Evolutionary conservation across 2,329 filamentous ascomycete species (phyloP).

Genomic region (Arthrobotrys megalospora): DNA sequence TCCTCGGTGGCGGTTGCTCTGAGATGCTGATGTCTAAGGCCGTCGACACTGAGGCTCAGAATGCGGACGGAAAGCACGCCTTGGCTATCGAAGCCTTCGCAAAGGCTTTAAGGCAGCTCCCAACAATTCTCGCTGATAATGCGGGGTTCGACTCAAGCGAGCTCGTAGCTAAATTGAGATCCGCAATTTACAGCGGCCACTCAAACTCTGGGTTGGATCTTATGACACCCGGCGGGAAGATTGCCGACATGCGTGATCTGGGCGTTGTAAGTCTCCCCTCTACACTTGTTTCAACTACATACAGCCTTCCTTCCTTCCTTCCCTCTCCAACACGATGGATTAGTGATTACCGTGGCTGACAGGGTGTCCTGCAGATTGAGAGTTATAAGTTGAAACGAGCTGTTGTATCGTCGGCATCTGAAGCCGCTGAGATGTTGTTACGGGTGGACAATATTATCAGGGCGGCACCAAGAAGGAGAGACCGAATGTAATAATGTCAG

Average conservation of each 20-base stretch:
- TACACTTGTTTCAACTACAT: conserved; percentile 1
- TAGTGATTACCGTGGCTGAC: background rate
- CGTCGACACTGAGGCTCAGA: conserved; percentile 91
- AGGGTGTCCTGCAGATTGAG: conserved; percentile 74
- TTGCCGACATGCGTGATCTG: conserved; percentile 94
- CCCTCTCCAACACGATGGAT: background rate
- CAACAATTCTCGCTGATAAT: conserved; percentile 97
- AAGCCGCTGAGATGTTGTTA: conserved; percentile 95
- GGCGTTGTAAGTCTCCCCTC: conserved; percentile 74
- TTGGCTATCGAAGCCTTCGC: conserved; percentile 93
- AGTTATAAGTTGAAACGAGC: conserved; percentile 99
- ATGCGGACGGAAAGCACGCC: conserved; percentile 96
- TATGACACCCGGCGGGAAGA: conserved; percentile 88
- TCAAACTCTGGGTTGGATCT: conserved; percentile 92
- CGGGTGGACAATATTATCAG: conserved; percentile 98
- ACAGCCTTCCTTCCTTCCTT: background rate
- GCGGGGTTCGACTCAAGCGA: conserved; percentile 96
- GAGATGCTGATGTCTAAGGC: conserved; percentile 99
- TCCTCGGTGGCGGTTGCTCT: conserved; percentile 93
- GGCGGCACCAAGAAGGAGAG: conserved; percentile 83
- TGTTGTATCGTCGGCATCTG: conserved; percentile 95
- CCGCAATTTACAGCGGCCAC: conserved; percentile 95
- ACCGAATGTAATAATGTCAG: conserved; percentile 55
- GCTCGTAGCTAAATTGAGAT: conserved; percentile 89
- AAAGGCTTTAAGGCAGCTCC: conserved; percentile 88